phyloP scores from a whole-genome alignment of 495 filamentous ascomycete species.

The Lophium mytilinum region DNA sequence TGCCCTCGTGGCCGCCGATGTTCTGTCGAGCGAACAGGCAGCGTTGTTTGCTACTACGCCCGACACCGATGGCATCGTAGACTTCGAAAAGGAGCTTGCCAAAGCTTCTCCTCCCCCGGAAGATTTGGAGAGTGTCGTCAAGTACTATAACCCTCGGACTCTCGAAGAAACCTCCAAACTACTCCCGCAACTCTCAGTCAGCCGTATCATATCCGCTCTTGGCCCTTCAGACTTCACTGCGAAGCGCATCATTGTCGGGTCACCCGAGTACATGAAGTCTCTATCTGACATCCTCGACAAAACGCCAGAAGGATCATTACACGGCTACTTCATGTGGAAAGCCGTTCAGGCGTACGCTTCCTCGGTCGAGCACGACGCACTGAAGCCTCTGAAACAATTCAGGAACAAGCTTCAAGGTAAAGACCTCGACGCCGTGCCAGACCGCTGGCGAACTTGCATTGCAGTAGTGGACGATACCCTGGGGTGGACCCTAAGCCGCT shows the following conservation, averaged over 20 bases:
- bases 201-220: conserved; percentile 45
- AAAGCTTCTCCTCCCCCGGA: conserved; percentile 49
- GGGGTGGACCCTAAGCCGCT: conserved; percentile 52
- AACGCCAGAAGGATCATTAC: conserved; percentile 42
- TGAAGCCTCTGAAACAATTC: conserved; percentile 52
- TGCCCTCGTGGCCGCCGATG: background rate
- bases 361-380: conserved; percentile 48
- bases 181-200: conserved; percentile 48
- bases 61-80: conserved; percentile 35
- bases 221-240: conserved; percentile 44
- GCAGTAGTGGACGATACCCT: conserved; percentile 47
- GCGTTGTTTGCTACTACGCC: background rate
- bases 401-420: conserved; percentile 46
- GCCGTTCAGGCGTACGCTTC: conserved; percentile 44
- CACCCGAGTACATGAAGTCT: conserved; percentile 47
- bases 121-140: conserved; percentile 50
- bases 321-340: conserved; percentile 55
- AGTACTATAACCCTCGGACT: conserved; percentile 51
- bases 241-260: conserved; percentile 49
- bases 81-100: conserved; percentile 55
- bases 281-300: conserved; percentile 42
- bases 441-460: conserved; percentile 65
- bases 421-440: conserved; percentile 54
- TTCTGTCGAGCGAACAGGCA: background rate
- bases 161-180: conserved; percentile 45